Evolutionary conservation across 192 early-diverging fungal species (phyloP).

Genomic region (Coemansia sp.): DNA sequence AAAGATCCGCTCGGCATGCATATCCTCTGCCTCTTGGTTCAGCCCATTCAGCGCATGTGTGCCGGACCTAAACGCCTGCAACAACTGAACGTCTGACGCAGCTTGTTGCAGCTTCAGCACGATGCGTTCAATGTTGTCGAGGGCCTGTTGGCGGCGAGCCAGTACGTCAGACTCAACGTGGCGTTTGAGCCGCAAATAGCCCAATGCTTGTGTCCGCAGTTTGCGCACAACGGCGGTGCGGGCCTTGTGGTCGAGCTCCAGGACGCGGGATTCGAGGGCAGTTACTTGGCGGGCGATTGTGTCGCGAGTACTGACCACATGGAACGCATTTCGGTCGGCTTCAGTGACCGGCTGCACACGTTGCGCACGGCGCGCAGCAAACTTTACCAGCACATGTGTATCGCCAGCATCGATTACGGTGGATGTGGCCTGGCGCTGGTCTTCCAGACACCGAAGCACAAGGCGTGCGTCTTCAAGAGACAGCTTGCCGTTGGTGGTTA

Average conservation of each 20-base stretch:
- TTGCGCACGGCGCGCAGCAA: slow-evolving; percentile 13
- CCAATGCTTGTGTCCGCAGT: slow-evolving; percentile 17
- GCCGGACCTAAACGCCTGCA: slow-evolving; percentile 30
- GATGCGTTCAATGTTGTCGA: slow-evolving; percentile 26
- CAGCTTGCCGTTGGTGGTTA: slow-evolving; percentile 5
- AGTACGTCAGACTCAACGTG: slow-evolving; percentile 25
- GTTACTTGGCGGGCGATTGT: slow-evolving; percentile 17
- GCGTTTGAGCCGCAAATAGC: slow-evolving; percentile 16
- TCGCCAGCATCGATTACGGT: background rate
- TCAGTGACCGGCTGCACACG: slow-evolving; percentile 14
- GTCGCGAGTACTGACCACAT: slow-evolving; percentile 19
- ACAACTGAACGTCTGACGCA: slow-evolving; percentile 33
- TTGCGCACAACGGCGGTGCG: slow-evolving; percentile 10
- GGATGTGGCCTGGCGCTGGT: background rate
- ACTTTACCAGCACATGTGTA: slow-evolving; percentile 21
- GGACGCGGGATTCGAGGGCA: slow-evolving; percentile 18
- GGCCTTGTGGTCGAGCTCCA: slow-evolving; percentile 16
- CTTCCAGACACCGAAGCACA: slow-evolving; percentile 18
- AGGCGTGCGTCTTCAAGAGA: slow-evolving; percentile 11
- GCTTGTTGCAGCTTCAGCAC: slow-evolving; percentile 36
- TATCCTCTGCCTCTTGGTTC: slow-evolving; percentile 11
- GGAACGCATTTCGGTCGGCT: slow-evolving; percentile 28
- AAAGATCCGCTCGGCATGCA: slow-evolving; percentile 10
- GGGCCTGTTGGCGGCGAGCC: slow-evolving; percentile 18
- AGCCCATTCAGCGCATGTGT: slow-evolving; percentile 19